Evolutionary conservation across 768 basidiomycete genomes (phyloP).

Genomic region (Mycena olivaceomarginata): DNA sequence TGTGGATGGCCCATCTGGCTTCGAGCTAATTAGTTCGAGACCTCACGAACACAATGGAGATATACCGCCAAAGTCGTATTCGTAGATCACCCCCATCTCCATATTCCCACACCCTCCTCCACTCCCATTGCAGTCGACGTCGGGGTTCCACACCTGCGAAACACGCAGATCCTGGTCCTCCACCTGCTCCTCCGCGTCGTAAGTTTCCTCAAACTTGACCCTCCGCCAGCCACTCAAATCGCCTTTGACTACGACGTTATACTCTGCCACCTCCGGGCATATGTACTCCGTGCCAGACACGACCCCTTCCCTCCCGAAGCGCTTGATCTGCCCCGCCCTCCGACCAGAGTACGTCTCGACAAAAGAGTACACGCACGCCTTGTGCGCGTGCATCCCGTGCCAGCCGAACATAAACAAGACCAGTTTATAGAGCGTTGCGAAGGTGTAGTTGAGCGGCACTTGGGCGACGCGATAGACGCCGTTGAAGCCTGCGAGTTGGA

Average conservation of each 20-base stretch:
- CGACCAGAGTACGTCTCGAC: neutral
- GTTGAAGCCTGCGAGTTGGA: neutral
- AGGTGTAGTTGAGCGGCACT: neutral
- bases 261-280: neutral
- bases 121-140: neutral
- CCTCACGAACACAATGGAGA: neutral
- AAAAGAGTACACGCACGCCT: neutral
- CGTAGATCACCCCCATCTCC: neutral
- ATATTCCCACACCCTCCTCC: neutral
- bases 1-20: neutral
- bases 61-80: neutral
- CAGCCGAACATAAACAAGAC: neutral
- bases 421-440: neutral
- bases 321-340: neutral
- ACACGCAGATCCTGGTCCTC: neutral
- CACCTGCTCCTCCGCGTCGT: neutral
- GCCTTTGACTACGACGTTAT: neutral
- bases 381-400: neutral
- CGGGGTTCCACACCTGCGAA: constrained; percentile 4
- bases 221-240: neutral
- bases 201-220: neutral
- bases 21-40: neutral
- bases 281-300: neutral
- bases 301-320: neutral
- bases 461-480: neutral